Evolutionary conservation across 306 rosid species (phyloP), one percentile per base, ranked within the genome.

Genomic region (Gynostemma pentaphyllum): DNA sequence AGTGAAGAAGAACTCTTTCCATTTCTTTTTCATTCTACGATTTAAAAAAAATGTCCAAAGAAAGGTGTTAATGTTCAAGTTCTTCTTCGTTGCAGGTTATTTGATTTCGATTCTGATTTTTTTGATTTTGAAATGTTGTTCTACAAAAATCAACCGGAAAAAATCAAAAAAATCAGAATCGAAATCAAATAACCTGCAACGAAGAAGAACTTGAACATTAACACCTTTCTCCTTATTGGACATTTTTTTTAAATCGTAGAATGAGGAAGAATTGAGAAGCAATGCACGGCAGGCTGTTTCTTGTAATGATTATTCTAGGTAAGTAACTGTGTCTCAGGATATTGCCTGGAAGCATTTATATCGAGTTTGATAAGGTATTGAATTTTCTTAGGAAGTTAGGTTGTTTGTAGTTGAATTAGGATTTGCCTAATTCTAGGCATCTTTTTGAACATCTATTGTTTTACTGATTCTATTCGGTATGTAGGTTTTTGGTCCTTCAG

Each of bases 11-110:
- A 32, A 5, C 16, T 7, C 24, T 47, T 22, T 46, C 22, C 44
- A 3, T 7, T 37, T 37, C 22, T 14, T 2, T n/a, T 30, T 4
- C 49, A 21, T 67, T 64, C 40, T 73, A 41, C 40, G 53, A 28
- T 70, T 52, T 50, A n/a, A n/a, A n/a, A 74, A 67, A 60, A 74
- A 90, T 90, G 97, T 81, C 97, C 16, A 75, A 76, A 90, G 79
- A 90, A 90, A 67, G 97, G 97, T 18, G 97, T 90, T 39, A 90
- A 90, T 57, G 97, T 90, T 69, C 97, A 90, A 66, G 97, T 90
- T 41, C 97, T 90, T 54, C 95, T 90, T 32, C 94, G 96, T 41
- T 90, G 97, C 90, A 79, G 97, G 97, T 90, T 72, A 23, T 39
- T 12, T 5, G 21, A 10, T 2, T 36, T 30, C 10, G 45, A 19